Evolutionary conservation across 768 basidiomycete species (phyloP), one percentile per base, ranked within the genome.

Genomic region (Tricholoma saponaceum): DNA sequence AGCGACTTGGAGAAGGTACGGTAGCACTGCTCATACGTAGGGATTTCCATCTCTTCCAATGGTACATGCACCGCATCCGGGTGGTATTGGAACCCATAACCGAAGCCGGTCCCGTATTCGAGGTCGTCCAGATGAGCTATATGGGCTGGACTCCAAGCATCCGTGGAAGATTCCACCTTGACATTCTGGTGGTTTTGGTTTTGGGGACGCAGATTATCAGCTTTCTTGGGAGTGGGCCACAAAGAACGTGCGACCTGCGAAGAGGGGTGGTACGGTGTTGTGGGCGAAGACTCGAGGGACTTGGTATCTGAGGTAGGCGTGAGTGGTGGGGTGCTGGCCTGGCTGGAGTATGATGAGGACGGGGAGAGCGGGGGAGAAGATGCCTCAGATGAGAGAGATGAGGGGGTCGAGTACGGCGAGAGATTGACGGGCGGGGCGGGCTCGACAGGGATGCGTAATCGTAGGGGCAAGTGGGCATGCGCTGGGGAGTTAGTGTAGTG

Each of bases 401-500:
- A 23, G 10, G 50, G 37, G 32, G 49, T n/a, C 37, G 37, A 18
- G 30, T 16, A 4, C 52, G n/a, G 32, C 57, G 60, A 18, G 58
- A 51, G 13, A 16, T 41, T 9, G 64, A 57, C 55, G 72, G 20
- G 41, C 8, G 35, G 44, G 0, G 51, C 33, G 6, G 44, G 44
- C 5, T 3, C 41, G 25, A 53, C 39, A 0, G 39, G 30, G 33
- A 43, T 32, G 9, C 41, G 46, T 14, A 53, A 18, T 23, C 35
- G 58, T n/a, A 47, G 33, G n/a, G 54, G 23, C 7, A 55, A 43
- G 4, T 56, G 44, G 0, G 30, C 46, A 5, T 28, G 47, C 4
- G 56, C 44, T 1, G 46, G 35, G 0, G 56, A 51, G 14, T 43
- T 14, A 58, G 79, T 77, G 32, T 76, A 74, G 62, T 81, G 82